Evolutionary conservation across 192 early-diverging fungal genomes (phyloP).

Genomic region (Endogone sp.): DNA sequence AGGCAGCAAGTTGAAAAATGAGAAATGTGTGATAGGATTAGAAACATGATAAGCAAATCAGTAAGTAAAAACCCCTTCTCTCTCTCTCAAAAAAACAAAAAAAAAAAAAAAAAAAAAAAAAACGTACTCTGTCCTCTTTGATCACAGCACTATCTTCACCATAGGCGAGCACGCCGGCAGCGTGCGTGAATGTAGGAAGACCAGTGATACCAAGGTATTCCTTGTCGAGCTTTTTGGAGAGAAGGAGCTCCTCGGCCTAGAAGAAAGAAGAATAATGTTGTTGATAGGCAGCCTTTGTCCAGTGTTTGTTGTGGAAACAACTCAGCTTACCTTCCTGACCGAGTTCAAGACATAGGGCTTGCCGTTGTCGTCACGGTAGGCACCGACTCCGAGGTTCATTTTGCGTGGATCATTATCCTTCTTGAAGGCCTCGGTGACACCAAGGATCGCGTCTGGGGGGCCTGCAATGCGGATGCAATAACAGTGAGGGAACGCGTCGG

Average conservation of each 20-base stretch:
- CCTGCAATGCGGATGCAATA: conserved; percentile 22
- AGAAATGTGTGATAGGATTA: neutral
- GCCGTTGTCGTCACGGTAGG: conserved; percentile 90
- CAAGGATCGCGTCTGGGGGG: conserved; percentile 78
- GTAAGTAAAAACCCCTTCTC: neutral
- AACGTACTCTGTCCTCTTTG: conserved; percentile 56
- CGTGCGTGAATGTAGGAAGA: conserved; percentile 76
- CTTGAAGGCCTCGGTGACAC: conserved; percentile 94
- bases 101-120: too few species aligned
- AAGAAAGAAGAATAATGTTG: conserved; percentile 16
- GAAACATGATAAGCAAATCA: too few species aligned
- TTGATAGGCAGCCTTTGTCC: too few species aligned
- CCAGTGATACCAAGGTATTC: conserved; percentile 98
- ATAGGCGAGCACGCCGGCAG: conserved; percentile 81
- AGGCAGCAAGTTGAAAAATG: too few species aligned
- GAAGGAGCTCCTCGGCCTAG: conserved; percentile 79
- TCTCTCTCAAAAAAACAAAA: too few species aligned
- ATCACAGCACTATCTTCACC: conserved; percentile 70
- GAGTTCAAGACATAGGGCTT: conserved; percentile 90
- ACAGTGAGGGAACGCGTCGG: too few species aligned
- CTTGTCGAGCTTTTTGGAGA: conserved; percentile 73
- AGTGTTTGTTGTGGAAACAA: too few species aligned
- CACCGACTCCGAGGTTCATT: conserved; percentile 99
- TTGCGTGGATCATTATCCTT: conserved; percentile 85
- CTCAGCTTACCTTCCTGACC: conserved; percentile 74